Base-by-base conservation (phyloP, 2,329 filamentous ascomycete species). In the Hypoxylon sp. region DNA sequence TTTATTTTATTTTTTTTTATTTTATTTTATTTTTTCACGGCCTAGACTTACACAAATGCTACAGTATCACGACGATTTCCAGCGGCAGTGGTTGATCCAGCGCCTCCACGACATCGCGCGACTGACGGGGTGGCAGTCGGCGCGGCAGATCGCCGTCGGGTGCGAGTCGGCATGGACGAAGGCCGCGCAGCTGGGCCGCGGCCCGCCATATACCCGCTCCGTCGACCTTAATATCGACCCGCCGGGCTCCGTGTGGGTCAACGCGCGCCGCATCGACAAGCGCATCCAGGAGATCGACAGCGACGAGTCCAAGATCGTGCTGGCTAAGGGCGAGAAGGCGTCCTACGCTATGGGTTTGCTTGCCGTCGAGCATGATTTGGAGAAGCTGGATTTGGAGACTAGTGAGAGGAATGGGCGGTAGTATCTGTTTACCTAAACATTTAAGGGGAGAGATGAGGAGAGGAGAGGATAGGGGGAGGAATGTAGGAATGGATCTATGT, bases 131-230 rank as follows among this genome's bases (percentile, higher is more conserved):
- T 98, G 94, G 92, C 91, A 94, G 74, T 94, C 92, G 1, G 92
- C 94, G 1, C 87, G 89, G 35, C 89, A 94, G 44, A 95, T 98
- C 70, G 93, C 93, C 0, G 85, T 88, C 53, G 94, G 94, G 1
- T 97, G 94, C 78, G 94, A 98, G 79, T 91, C 90, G 2, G 87
- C 90, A 0, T 99, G 96, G 96, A 85, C 88, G 65, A 92, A 91
- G 76, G 90, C 92, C 0, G 91, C 88, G 3, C 87, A 90, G 68
- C 83, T 92, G 73, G 92, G 92, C 0, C 86, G 89, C 50, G 95
- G 94, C 0, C 94, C 94, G 3, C 89, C 89, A 0, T 98, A 97
- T 77, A 79, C 82, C 55, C 83, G 87, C 26, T 83, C 81, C 8
- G 76, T 76, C 59, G 81, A 82, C 70, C 72, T 82, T 11, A 59